phyloP scores from a whole-genome alignment of 192 early-diverging fungal species.

The Linnemannia hyalina region DNA sequence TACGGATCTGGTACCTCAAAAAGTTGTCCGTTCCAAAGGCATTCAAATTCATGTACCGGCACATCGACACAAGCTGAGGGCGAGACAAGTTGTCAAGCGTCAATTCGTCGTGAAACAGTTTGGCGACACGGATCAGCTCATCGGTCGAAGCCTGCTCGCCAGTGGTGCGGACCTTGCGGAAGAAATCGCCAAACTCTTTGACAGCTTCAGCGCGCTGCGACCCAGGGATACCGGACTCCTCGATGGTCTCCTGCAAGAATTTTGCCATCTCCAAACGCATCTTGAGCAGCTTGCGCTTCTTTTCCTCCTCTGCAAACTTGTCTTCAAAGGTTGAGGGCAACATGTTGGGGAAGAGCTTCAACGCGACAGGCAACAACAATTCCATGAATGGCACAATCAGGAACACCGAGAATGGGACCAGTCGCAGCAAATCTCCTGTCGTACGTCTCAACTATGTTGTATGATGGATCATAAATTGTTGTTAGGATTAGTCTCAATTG shows the following conservation, averaged over 20 bases:
- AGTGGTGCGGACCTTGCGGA: conserved; percentile 84
- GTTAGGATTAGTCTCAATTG: neutral
- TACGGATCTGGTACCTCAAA: conserved; percentile 92
- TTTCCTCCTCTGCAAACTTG: conserved; percentile 92
- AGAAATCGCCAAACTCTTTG: conserved; percentile 81
- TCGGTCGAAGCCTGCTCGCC: conserved; percentile 86
- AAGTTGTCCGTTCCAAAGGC: conserved; percentile 99
- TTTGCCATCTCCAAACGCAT: conserved; percentile 95
- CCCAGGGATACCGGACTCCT: conserved; percentile 77
- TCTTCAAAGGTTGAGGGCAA: conserved; percentile 94
- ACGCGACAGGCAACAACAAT: conserved; percentile 89
- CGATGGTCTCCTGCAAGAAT: conserved; percentile 96
- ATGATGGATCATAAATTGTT: neutral
- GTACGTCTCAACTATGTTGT: conserved; percentile 82
- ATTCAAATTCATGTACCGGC: conserved; percentile 94
- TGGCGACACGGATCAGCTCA: conserved; percentile 87
- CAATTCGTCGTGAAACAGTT: conserved; percentile 93
- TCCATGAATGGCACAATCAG: conserved; percentile 96
- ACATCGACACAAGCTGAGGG: conserved; percentile 95
- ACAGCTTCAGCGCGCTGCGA: conserved; percentile 66
- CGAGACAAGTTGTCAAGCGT: conserved; percentile 94
- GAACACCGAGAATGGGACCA: conserved; percentile 94
- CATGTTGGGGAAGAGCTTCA: conserved; percentile 96
- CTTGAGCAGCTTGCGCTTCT: conserved; percentile 91
- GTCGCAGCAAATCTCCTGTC: conserved; percentile 84